Conservation (phyloP, 2,329 filamentous ascomycete genomes). For the Thermoascus crustaceus region DNA sequence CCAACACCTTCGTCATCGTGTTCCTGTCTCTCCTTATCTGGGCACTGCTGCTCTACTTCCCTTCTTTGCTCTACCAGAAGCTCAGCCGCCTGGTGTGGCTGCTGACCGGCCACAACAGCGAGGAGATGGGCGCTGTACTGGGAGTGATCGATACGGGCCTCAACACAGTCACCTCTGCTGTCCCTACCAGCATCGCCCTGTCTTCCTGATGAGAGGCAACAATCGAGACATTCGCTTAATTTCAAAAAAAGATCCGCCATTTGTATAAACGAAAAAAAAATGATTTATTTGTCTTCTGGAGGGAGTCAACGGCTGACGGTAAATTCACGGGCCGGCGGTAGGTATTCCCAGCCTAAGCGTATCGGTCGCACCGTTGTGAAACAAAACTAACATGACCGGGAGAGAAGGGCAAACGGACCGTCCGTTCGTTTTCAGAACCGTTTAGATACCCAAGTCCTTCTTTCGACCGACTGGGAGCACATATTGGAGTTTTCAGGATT, state of each 20-base stretch:
- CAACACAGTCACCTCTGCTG: background rate
- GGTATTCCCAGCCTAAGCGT: background rate
- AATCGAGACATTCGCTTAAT: too few species aligned
- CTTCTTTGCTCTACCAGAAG: constrained; percentile 29
- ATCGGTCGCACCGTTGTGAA: background rate
- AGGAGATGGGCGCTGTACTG: constrained; percentile 20
- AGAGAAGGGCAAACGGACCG: too few species aligned
- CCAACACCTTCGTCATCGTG: constrained; percentile 33
- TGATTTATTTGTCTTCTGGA: background rate
- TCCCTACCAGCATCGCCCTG: background rate
- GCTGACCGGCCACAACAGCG: constrained; percentile 29
- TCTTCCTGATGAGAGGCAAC: background rate
- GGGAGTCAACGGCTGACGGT: background rate
- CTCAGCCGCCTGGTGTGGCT: constrained; percentile 28
- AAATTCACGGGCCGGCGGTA: background rate
- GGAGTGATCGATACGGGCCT: constrained; percentile 18
- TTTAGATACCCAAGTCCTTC: constrained; percentile 1
- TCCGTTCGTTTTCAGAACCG: too few species aligned
- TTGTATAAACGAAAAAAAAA: too few species aligned
- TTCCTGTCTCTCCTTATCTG: constrained; percentile 28
- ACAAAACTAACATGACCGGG: background rate
- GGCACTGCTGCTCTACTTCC: constrained; percentile 31
- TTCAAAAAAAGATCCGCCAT: too few species aligned
- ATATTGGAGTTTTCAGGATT: background rate
- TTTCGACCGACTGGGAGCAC: constrained; percentile 1